These are phyloP conservation scores for Leccinum laetum DNA, from an alignment of 1,284 basidiomycete genomes.

Conservation along the genomic window DNA sequence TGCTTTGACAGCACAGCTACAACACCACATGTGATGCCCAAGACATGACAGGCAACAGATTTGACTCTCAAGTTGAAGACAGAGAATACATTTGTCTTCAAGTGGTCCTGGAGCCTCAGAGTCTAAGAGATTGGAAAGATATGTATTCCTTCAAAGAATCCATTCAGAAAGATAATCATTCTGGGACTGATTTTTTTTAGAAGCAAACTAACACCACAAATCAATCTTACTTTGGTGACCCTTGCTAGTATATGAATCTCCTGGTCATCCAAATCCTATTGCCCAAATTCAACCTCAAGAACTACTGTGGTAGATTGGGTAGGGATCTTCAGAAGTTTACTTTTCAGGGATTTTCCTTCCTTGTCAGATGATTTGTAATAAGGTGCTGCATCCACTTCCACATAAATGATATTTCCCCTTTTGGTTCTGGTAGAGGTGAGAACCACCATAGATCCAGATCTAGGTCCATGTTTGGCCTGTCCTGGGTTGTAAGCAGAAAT, in stretches of 20 bases:
- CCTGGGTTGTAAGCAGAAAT: not conserved
- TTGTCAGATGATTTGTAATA: conserved; percentile 1
- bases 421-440: not conserved
- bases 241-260: too few relatives aligned
- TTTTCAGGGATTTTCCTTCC: not conserved
- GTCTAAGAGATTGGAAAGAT: not conserved
- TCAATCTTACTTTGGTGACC: too few relatives aligned
- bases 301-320: not conserved
- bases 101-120: not conserved
- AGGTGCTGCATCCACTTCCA: not conserved
- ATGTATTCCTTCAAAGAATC: not conserved
- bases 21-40: conserved; percentile 4
- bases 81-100: not conserved
- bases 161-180: not conserved
- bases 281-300: too few relatives aligned
- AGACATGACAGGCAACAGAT: conserved; percentile 4
- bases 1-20: not conserved
- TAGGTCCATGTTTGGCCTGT: not conserved
- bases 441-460: not conserved
- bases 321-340: not conserved
- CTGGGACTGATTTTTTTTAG: not conserved
- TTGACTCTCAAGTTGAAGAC: not conserved
- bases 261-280: too few relatives aligned
- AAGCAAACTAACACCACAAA: too few relatives aligned
- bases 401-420: not conserved